A percentile compares a stretch with the other conserved stretches of the same genome.
Evolutionary conservation across 2,329 filamentous ascomycete genomes (phyloP).

Genomic region (Ophiognomonia clavigignenti-juglandacearum): DNA sequence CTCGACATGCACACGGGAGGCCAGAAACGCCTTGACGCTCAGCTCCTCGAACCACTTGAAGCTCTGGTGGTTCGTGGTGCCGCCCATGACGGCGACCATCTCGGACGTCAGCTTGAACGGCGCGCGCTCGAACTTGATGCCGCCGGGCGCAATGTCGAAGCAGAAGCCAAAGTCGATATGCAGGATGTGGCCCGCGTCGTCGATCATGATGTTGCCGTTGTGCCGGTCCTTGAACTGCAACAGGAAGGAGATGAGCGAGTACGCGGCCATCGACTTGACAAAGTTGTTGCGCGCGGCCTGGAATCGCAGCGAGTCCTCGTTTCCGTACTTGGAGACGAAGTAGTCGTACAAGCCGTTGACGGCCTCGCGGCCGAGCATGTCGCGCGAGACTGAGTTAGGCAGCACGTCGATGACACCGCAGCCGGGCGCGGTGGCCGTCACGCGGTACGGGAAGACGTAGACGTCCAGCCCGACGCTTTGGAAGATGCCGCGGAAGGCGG

Average conservation of each 20-base stretch:
- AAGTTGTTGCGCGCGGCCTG: slow-evolving; percentile 96
- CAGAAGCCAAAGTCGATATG: slow-evolving; percentile 99
- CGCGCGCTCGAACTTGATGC: slow-evolving; percentile 94
- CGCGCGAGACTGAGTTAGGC: slow-evolving; percentile 94
- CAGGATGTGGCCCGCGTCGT: slow-evolving; percentile 92
- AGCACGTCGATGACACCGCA: slow-evolving; percentile 98
- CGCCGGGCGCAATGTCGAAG: slow-evolving; percentile 96
- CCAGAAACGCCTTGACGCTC: slow-evolving; percentile 91
- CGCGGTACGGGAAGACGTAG: slow-evolving; percentile 93
- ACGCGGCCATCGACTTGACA: slow-evolving; percentile 98
- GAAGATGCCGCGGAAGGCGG: slow-evolving; percentile 96
- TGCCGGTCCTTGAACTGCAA: slow-evolving; percentile 99
- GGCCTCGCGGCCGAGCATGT: slow-evolving; percentile 96
- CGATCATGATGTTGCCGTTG: slow-evolving; percentile 99
- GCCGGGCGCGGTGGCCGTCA: slow-evolving; percentile 93
- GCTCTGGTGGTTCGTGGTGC: slow-evolving; percentile 73
- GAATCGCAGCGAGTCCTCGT: slow-evolving; percentile 90
- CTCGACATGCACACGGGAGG: slow-evolving; percentile 77
- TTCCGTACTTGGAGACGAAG: slow-evolving; percentile 95
- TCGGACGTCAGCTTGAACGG: slow-evolving; percentile 97
- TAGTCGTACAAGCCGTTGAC: slow-evolving; percentile 99
- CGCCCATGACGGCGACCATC: slow-evolving; percentile 99
- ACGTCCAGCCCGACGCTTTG: slow-evolving; percentile 91
- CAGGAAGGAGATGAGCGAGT: slow-evolving; percentile 93
- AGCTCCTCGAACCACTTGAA: slow-evolving; percentile 97